These are phyloP conservation scores for Phytophthora ohioensis DNA, from an alignment of 352 stramenopile species.

Conservation along the genomic window DNA sequence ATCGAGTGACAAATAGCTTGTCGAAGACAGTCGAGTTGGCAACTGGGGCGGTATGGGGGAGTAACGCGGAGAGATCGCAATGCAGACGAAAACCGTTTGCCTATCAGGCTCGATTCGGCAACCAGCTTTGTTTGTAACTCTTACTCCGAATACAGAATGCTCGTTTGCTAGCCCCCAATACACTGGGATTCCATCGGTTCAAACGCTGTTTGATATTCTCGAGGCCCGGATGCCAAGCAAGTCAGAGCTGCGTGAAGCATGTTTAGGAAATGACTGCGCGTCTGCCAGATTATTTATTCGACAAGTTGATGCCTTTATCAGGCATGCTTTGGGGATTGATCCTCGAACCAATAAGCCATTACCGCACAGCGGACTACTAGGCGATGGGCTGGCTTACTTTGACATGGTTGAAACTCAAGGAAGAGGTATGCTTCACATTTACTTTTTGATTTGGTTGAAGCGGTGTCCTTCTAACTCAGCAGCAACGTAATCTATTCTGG, in stretches of 20 bases:
- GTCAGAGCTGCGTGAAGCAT: not conserved
- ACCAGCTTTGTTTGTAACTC: constrained; percentile 7
- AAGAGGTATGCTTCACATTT: not conserved
- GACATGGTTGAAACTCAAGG: constrained; percentile 17
- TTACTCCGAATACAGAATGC: constrained; percentile 1
- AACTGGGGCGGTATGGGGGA: not conserved
- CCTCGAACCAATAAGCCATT: not conserved
- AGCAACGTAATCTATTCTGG: not conserved
- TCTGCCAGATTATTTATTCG: not conserved
- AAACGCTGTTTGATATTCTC: not conserved
- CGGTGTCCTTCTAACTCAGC: not conserved
- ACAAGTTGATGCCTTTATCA: constrained; percentile 9
- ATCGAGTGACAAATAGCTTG: not conserved
- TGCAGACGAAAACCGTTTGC: not conserved
- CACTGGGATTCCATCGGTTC: not conserved
- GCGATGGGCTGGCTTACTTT: constrained; percentile 2
- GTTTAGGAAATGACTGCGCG: not conserved
- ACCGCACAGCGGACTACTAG: not conserved
- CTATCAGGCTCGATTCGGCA: not conserved
- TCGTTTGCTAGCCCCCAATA: constrained; percentile 2
- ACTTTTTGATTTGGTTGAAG: constrained; percentile 3
- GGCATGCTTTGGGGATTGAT: not conserved
- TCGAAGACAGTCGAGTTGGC: not conserved
- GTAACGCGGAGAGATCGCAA: not conserved
- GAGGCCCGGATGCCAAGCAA: not conserved